Conservation (phyloP, 179 eudicot genomes). For the Silene vulgaris region DNA sequence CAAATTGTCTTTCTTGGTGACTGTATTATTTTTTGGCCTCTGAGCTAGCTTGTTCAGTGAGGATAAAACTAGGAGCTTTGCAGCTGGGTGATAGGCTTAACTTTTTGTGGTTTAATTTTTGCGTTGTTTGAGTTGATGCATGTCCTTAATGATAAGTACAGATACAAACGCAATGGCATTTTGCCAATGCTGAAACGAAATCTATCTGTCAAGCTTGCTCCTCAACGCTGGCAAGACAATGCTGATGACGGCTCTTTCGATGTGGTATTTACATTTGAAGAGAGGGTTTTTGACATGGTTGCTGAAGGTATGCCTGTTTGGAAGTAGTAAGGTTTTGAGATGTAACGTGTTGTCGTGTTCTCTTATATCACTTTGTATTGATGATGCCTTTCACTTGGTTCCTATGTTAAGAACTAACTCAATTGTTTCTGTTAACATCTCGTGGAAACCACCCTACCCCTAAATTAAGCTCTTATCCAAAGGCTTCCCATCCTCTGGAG, state of each 20-base stretch:
- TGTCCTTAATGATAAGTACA: constrained; percentile 33
- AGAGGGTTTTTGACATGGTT: constrained; percentile 91
- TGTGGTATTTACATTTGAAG: constrained; percentile 80
- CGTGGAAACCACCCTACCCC: neutral
- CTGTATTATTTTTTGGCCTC: neutral
- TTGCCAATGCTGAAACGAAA: constrained; percentile 91
- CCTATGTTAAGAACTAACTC: constrained; percentile 1
- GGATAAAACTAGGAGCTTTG: neutral
- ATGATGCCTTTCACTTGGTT: neutral
- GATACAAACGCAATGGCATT: constrained; percentile 88
- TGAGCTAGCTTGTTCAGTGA: neutral
- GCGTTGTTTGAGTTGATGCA: constrained; percentile 12
- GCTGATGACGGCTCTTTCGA: constrained; percentile 80
- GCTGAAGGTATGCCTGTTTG: constrained; percentile 62
- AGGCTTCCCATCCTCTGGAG: neutral
- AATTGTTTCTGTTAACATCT: neutral
- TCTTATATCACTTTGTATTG: neutral
- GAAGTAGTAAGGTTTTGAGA: neutral
- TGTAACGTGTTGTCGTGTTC: neutral
- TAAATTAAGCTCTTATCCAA: neutral
- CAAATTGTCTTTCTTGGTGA: neutral
- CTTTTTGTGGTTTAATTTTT: neutral
- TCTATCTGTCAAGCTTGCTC: constrained; percentile 64
- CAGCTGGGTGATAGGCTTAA: neutral
- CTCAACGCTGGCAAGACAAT: constrained; percentile 96